A percentile compares a stretch with the other conserved stretches of the same genome.
These are phyloP conservation scores for Solanum habrochaites DNA, from an alignment of 257 asterid genomes.

Conservation along the genomic window DNA sequence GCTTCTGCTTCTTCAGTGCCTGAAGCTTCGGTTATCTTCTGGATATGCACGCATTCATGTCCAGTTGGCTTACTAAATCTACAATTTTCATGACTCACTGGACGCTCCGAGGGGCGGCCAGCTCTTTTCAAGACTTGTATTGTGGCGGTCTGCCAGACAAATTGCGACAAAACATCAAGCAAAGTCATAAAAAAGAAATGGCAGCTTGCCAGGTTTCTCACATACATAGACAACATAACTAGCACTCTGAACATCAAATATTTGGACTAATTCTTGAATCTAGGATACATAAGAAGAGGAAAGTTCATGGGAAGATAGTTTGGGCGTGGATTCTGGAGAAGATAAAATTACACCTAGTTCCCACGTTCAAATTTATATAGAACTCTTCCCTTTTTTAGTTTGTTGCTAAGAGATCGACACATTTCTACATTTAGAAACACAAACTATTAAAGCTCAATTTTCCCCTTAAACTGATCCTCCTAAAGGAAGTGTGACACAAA, in stretches of 20 bases:
- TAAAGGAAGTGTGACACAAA: neutral
- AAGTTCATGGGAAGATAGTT: neutral
- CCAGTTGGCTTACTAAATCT: slow-evolving; percentile 46
- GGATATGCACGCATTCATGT: slow-evolving; percentile 80
- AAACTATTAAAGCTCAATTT: neutral
- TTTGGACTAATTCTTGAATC: neutral
- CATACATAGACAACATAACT: neutral
- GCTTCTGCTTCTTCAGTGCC: slow-evolving; percentile 99
- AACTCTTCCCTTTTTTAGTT: neutral
- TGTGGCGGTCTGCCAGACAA: slow-evolving; percentile 60
- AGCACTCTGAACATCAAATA: neutral
- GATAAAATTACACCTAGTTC: neutral
- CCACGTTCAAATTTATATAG: neutral
- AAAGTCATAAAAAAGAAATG: neutral
- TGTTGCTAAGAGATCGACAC: neutral
- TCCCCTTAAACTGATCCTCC: neutral
- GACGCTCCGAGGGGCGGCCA: slow-evolving; percentile 87
- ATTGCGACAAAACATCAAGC: neutral
- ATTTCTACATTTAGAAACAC: neutral
- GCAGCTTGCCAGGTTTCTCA: neutral
- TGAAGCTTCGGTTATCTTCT: slow-evolving; percentile 83
- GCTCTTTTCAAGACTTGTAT: slow-evolving; percentile 90
- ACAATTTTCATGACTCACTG: slow-evolving; percentile 85
- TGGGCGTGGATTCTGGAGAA: neutral
- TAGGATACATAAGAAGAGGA: neutral